phyloP scores from a whole-genome alignment of 2,329 filamentous ascomycete genomes.

The Talaromyces albobiverticillius region DNA sequence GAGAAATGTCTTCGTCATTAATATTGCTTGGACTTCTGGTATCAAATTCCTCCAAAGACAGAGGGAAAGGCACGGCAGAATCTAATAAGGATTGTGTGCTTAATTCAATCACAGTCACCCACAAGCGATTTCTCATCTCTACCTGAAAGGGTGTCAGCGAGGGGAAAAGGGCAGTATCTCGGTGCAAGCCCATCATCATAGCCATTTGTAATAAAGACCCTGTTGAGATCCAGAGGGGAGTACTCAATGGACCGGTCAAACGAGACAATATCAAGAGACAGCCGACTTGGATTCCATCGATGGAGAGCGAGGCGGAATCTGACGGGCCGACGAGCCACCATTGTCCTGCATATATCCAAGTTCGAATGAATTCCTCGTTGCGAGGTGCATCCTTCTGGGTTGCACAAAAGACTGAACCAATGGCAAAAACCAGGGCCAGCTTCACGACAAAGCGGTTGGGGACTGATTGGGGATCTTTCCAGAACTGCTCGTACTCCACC shows the following conservation, averaged over 20 bases:
- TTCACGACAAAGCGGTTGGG: conserved; percentile 25
- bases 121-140: conserved; percentile 53
- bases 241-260: conserved; percentile 25
- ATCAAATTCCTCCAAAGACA: conserved; percentile 47
- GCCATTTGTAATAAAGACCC: conserved; percentile 52
- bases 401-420: conserved; percentile 26
- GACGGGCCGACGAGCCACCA: conserved; percentile 35
- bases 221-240: conserved; percentile 40
- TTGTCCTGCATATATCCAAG: conserved; percentile 34
- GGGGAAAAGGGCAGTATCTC: conserved; percentile 31
- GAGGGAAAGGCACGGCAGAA: conserved; percentile 51
- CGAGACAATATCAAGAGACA: conserved; percentile 33
- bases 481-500: conserved; percentile 36
- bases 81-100: conserved; percentile 57
- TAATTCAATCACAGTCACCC: conserved; percentile 57
- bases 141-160: conserved; percentile 39
- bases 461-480: conserved; percentile 22
- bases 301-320: conserved; percentile 25
- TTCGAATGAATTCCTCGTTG: conserved; percentile 17
- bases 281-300: conserved; percentile 33
- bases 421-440: conserved; percentile 30
- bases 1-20: conserved; percentile 47
- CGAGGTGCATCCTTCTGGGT: neutral
- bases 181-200: conserved; percentile 54
- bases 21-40: conserved; percentile 50